These are phyloP conservation scores for Prinsepia uniflora DNA, from an alignment of 306 rosid species.

Conservation along the genomic window DNA sequence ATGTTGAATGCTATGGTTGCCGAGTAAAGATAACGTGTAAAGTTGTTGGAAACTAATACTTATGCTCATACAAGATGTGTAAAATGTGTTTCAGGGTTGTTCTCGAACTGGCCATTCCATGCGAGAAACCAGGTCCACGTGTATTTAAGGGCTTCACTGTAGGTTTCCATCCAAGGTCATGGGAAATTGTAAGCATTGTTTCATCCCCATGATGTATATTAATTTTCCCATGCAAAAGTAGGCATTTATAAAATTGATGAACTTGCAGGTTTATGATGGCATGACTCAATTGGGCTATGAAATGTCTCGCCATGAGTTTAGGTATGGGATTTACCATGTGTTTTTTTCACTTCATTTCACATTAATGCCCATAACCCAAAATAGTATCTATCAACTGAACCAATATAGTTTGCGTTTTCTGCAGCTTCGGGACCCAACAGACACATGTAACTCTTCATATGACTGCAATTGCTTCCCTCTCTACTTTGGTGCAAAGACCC, in stretches of 20 bases:
- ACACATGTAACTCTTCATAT: constrained; percentile 58
- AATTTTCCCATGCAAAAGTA: constrained; percentile 12
- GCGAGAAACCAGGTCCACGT: constrained; percentile 72
- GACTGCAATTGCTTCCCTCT: constrained; percentile 82
- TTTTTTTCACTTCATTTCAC: constrained; percentile 17
- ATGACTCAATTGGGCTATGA: constrained; percentile 81
- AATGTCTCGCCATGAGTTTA: constrained; percentile 56
- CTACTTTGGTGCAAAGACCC: constrained; percentile 76
- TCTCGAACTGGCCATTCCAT: constrained; percentile 71
- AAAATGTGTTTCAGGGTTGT: constrained; percentile 51
- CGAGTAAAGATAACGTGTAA: background rate
- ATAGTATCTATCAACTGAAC: constrained; percentile 13
- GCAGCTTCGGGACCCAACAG: constrained; percentile 71
- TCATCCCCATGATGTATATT: constrained; percentile 19
- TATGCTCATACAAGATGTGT: too few species aligned
- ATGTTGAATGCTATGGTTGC: background rate
- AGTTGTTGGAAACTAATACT: background rate
- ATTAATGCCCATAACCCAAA: constrained; percentile 1
- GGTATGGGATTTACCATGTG: constrained; percentile 40
- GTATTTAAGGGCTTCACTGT: constrained; percentile 85
- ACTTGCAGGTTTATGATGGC: constrained; percentile 82
- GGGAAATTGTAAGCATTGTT: constrained; percentile 82
- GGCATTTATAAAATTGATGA: constrained; percentile 22
- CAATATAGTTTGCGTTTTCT: constrained; percentile 24
- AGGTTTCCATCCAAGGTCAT: constrained; percentile 94